Conservation (phyloP, 495 filamentous ascomycete species). For the Penicillium odoratum region DNA sequence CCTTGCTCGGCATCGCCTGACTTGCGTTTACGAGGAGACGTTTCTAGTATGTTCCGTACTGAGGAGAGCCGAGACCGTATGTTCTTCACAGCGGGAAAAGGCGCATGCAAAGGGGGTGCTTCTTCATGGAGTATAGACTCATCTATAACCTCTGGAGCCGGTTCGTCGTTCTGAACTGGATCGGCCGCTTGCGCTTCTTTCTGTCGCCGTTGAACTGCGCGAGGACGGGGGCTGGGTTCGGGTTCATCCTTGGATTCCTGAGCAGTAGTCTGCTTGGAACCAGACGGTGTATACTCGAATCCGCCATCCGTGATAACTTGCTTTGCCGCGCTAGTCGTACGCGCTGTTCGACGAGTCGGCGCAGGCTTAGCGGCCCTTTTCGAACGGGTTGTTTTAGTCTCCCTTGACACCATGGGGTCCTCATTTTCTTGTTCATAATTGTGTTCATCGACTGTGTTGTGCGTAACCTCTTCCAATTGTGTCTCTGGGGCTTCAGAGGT, state of each 20-base stretch:
- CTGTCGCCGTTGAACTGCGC: conserved; percentile 24
- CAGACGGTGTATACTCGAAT: conserved; percentile 52
- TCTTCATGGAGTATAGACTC: conserved; percentile 40
- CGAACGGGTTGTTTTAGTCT: conserved; percentile 10
- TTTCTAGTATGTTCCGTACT: conserved; percentile 20
- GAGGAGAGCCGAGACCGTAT: conserved; percentile 25
- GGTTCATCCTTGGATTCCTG: conserved; percentile 16
- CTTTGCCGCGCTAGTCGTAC: conserved; percentile 25
- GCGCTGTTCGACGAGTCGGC: conserved; percentile 30
- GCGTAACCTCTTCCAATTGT: conserved; percentile 9
- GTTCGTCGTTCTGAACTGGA: conserved; percentile 27
- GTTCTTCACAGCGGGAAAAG: conserved; percentile 29
- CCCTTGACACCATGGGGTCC: conserved; percentile 15
- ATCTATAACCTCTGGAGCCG: conserved; percentile 42
- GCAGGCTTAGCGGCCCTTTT: conserved; percentile 27
- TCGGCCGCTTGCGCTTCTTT: conserved; percentile 14
- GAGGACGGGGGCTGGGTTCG: conserved; percentile 18
- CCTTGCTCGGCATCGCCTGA: conserved; percentile 55
- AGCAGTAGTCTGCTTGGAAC: conserved; percentile 28
- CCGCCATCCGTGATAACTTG: conserved; percentile 44
- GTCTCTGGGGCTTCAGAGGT: conserved; percentile 28
- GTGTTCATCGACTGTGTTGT: conserved; percentile 10
- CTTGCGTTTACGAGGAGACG: conserved; percentile 43
- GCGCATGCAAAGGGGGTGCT: conserved; percentile 25
- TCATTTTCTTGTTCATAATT: conserved; percentile 25